Evolutionary conservation across 305 asterid genomes (phyloP), one percentile per base, ranked within the genome.

Genomic region (Petunia hybrid): DNA sequence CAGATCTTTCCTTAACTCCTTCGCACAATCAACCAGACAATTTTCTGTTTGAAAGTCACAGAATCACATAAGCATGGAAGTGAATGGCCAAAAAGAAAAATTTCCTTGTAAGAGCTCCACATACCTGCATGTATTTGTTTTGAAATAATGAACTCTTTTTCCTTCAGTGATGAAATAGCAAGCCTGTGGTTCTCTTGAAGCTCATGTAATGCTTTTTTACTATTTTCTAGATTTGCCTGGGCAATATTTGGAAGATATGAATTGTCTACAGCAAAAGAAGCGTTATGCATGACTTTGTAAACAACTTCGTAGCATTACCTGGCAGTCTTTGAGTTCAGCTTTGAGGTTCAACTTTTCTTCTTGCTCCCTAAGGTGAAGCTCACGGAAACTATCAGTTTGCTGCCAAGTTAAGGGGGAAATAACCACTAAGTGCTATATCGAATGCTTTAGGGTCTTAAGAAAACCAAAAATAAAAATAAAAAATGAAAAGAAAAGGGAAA

Each of bases 291-390:
- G 61, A 57, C 65, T 76, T 22, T 59, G 39, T 45, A 42, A 53
- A 60, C 79, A 74, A 67, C 76, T 76, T 65, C 48, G 3, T 41
- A 80, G 56, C 76, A 79, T 69, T 87, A 94, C 97, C 97, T 90
- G 91, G 86, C 97, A 89, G 76, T 87, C 92, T 87, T 87, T 86
- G 83, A 92, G 94, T 80, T 94, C 94, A 82, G 88, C 86, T 80
- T 89, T 84, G 41, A 91, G 81, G 73, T 86, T 80, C 83, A 90
- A 80, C 83, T 90, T 94, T 88, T 89, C 92, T 86, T 94, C 93
- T 87, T 91, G 97, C 85, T 94, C 97, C 55, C 65, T 69, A 64
- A 80, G 89, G 89, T 92, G 92, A 76, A 91, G 91, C 85, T 94
- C 95, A 16, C 90, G 95, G 79, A 81, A 90, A 84, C 89, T 88